These are phyloP conservation scores for Cladophialophora immunda DNA, from an alignment of 2,329 filamentous ascomycete genomes.

Conservation along the genomic window DNA sequence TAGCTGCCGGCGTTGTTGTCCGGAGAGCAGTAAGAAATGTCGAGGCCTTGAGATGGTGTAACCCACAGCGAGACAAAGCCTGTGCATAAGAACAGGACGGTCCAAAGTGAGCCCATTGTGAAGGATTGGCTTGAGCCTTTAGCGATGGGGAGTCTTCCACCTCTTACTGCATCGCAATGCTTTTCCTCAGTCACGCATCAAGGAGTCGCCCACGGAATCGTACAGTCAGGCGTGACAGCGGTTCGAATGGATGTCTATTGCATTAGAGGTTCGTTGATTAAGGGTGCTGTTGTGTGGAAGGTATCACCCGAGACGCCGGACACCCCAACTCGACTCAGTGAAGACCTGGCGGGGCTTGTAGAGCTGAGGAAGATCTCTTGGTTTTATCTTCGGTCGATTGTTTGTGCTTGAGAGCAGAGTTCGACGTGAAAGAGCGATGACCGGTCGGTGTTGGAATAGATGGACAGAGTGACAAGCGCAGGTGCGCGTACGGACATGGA, in stretches of 20 bases:
- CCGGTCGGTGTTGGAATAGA: constrained; percentile 1
- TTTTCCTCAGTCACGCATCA: constrained; percentile 4
- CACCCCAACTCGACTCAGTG: neutral
- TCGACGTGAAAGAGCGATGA: neutral
- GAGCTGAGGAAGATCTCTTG: neutral
- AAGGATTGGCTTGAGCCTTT: constrained; percentile 12
- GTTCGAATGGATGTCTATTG: neutral
- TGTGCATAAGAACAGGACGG: constrained; percentile 12
- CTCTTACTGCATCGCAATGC: constrained; percentile 30
- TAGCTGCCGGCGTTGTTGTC: constrained; percentile 54
- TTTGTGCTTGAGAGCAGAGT: neutral
- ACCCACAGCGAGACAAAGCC: constrained; percentile 21
- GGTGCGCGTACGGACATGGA: constrained; percentile 15
- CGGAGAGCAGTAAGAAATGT: constrained; percentile 53
- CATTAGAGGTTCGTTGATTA: neutral
- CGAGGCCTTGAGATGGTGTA: constrained; percentile 34
- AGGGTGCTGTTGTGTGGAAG: neutral
- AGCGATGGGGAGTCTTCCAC: constrained; percentile 24
- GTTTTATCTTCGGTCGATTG: neutral
- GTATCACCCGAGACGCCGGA: neutral
- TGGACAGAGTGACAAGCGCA: neutral
- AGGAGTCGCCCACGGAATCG: neutral
- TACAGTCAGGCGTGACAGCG: neutral
- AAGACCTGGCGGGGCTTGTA: neutral
- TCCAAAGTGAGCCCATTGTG: constrained; percentile 28